Evolutionary conservation across 768 basidiomycete species (phyloP).

Genomic region (Saitozyma sp.): DNA sequence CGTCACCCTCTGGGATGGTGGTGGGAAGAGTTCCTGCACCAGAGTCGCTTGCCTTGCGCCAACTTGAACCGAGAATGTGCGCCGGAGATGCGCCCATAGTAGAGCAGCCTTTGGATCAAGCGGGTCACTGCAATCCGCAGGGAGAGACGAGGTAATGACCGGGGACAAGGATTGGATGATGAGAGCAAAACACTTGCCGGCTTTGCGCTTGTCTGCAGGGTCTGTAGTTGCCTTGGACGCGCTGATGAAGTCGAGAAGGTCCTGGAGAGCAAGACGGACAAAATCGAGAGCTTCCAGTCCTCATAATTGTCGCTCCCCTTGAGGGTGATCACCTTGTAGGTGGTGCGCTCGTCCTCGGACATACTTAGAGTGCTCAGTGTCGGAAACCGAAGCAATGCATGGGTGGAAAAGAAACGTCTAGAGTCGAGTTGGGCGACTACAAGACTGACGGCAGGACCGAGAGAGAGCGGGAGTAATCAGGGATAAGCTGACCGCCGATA

Average conservation of each 20-base stretch:
- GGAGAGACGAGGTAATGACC: conserved; percentile 9
- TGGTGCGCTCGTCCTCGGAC: background rate
- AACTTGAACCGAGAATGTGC: conserved; percentile 9
- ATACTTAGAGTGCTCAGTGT: too few relatives aligned
- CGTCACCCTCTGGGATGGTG: conserved; percentile 13
- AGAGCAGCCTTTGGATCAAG: background rate
- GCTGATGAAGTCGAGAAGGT: background rate
- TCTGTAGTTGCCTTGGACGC: too few relatives aligned
- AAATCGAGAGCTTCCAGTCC: conserved; percentile 1
- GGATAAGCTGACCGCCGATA: too few relatives aligned
- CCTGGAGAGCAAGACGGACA: background rate
- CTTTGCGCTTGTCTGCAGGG: background rate
- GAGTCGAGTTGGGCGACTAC: too few relatives aligned
- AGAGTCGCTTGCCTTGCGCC: conserved; percentile 16
- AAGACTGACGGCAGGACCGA: too few relatives aligned
- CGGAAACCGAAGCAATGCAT: too few relatives aligned
- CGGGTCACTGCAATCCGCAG: background rate
- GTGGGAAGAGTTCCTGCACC: conserved; percentile 13
- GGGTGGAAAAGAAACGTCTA: too few relatives aligned
- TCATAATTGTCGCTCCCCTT: conserved; percentile 1
- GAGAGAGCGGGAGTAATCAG: too few relatives aligned
- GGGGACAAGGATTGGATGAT: conserved; percentile 11
- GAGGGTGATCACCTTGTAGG: conserved; percentile 1
- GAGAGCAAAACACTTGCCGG: conserved; percentile 9
- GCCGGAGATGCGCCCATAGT: conserved; percentile 1